Evolutionary conservation across 208 protist species (phyloP).

Genomic region (Balamuthia mandrillaris): DNA sequence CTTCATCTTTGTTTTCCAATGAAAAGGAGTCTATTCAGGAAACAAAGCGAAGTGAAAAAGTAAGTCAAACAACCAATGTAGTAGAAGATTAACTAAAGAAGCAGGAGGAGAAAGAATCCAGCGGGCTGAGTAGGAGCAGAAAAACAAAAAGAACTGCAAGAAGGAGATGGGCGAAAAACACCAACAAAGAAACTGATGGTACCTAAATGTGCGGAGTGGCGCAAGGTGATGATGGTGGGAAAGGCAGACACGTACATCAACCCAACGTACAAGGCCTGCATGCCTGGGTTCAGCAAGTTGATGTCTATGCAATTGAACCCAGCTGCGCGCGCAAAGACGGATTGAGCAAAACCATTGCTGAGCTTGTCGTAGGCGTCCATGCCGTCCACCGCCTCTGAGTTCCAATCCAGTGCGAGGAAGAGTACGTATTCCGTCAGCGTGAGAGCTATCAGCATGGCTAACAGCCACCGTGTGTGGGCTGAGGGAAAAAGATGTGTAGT

Average conservation of each 20-base stretch:
- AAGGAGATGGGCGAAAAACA: too few species aligned
- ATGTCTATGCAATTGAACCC: not conserved
- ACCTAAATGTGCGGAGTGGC: not conserved
- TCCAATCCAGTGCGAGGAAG: not conserved
- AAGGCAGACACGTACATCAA: slow-evolving; percentile 37
- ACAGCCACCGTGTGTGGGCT: not conserved
- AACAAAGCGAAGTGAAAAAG: too few species aligned
- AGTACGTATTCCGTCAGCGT: not conserved
- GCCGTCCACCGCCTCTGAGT: not conserved
- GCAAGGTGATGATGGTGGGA: not conserved
- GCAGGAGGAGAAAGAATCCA: too few species aligned
- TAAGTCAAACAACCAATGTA: too few species aligned
- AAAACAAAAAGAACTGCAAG: too few species aligned
- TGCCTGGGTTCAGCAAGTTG: not conserved
- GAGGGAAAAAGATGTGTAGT: not conserved
- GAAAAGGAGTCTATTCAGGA: too few species aligned
- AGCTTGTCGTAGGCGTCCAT: too few species aligned
- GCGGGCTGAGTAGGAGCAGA: too few species aligned
- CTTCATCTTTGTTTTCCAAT: too few species aligned
- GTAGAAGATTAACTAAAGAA: too few species aligned
- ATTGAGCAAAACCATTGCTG: not conserved
- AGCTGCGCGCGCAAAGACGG: not conserved
- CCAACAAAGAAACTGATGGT: too few species aligned
- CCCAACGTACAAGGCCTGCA: not conserved
- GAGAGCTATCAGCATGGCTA: too few species aligned